Percentiles rank a stretch among this genome's conserved stretches.
phyloP scores from a whole-genome alignment of 2,329 filamentous ascomycete species.

The Pseudopyricularia javanii region DNA sequence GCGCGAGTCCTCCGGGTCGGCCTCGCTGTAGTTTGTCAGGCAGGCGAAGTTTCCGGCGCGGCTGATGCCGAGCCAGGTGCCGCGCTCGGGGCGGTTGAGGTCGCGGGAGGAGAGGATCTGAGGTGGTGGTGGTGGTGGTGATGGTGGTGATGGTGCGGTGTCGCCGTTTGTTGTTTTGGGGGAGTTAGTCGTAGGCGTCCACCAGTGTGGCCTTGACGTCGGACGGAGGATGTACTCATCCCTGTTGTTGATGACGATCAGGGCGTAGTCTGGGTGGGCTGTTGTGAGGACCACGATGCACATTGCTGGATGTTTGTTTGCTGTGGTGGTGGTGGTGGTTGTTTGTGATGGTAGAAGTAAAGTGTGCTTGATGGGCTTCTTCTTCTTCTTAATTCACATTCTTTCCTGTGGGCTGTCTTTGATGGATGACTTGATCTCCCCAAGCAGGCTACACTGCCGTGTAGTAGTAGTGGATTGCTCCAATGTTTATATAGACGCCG shows the following conservation, averaged over 20 bases:
- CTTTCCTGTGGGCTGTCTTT: too few relatives aligned
- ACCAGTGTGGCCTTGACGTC: slow-evolving; percentile 53
- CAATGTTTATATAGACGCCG: too few relatives aligned
- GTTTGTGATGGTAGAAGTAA: not conserved
- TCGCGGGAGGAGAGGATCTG: slow-evolving; percentile 48
- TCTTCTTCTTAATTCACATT: too few relatives aligned
- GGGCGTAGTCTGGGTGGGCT: slow-evolving; percentile 60
- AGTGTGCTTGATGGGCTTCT: not conserved
- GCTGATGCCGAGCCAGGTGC: slow-evolving; percentile 55
- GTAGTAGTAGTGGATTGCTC: too few relatives aligned
- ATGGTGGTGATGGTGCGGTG: slow-evolving; percentile 2
- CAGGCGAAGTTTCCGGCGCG: slow-evolving; percentile 47
- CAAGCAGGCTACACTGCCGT: too few relatives aligned
- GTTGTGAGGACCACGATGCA: slow-evolving; percentile 70
- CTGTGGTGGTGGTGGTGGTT: not conserved
- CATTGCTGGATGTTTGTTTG: slow-evolving; percentile 32
- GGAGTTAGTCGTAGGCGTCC: slow-evolving; percentile 20
- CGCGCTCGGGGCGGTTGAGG: slow-evolving; percentile 47
- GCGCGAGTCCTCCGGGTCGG: slow-evolving; percentile 29
- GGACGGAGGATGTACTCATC: slow-evolving; percentile 60
- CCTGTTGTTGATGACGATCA: slow-evolving; percentile 67
- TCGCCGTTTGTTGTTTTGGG: slow-evolving; percentile 10
- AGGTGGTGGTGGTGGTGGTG: slow-evolving; percentile 4
- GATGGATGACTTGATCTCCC: too few relatives aligned
- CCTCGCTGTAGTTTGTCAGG: slow-evolving; percentile 56